Base-by-base conservation (phyloP, 2,329 filamentous ascomycete species). In the Bipolaris victoriae region DNA sequence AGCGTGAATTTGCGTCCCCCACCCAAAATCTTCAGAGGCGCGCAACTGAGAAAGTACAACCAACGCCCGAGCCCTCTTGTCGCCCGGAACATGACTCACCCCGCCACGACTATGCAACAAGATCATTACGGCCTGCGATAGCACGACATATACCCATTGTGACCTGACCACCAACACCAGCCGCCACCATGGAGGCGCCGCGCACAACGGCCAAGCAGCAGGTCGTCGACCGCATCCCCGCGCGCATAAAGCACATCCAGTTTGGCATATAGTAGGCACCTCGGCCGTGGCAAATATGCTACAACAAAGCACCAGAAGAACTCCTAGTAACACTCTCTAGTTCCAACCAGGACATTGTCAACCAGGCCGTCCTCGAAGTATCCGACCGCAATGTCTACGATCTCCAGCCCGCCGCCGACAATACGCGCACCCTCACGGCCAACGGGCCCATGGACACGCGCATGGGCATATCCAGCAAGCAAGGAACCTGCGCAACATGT, bases 311-410 rank as follows among this genome's bases (percentile, higher is more conserved):
- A 31, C 10, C 29, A 37, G 51, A 24, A 29, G 37, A 13, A 18
- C 40, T 31, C 44, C 46, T 61, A 58, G 55, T 71, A 55, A 74
- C 69, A 24, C 18, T 31, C 55, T 50, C 16, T 63, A 92, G 90
- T 72, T 96, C 93, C 24, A 92, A 91, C 69, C 90, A 96, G 74
- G 92, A 98, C 72, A 96, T 98, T 66, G 90, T 96, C 67, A 96
- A 94, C 73, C 95, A 99, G 78, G 92, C 90, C 62, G 92, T 97
- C 55, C 85, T 98, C 65, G 92, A 97, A 78, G 90, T 99, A 56
- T 96, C 91, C n/a, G 91, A 97, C 76, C 88, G 92, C 69, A 88
- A 93, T 76, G 88, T 98, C 60, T 99, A 97, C 82, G 92, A 99
- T 76, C 86, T 97, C 67, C 88, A 90, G 66, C 88, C 89, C 70